A percentile compares a stretch with the other conserved stretches of the same genome.
Evolutionary conservation across 306 rosid genomes (phyloP).

Genomic region (Sicyos baderoa): DNA sequence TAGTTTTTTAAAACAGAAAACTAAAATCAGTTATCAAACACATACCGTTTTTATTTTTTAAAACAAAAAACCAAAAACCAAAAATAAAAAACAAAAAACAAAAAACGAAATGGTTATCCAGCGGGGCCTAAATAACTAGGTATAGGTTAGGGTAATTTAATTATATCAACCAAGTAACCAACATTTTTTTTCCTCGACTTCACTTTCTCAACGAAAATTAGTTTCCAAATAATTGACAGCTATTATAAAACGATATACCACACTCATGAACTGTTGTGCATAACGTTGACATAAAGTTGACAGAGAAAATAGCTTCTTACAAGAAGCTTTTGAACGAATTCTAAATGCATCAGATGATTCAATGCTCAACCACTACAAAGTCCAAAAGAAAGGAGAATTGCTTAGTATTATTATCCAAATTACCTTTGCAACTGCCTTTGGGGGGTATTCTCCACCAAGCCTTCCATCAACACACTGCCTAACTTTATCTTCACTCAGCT

Average conservation of each 20-base stretch:
- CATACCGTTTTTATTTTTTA: too few species aligned
- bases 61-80: too few species aligned
- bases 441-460: slow-evolving; percentile 21
- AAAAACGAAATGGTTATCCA: too few species aligned
- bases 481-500: slow-evolving; percentile 22
- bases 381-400: background rate
- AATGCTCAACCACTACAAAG: background rate
- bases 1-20: too few species aligned
- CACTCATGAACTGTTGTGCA: background rate
- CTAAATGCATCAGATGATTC: background rate
- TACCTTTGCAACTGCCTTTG: slow-evolving; percentile 25
- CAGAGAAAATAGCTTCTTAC: background rate
- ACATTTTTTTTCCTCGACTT: background rate
- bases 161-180: too few species aligned
- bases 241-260: background rate
- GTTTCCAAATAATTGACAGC: background rate
- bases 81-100: too few species aligned
- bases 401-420: background rate
- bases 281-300: background rate
- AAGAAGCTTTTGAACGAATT: slow-evolving; percentile 1
- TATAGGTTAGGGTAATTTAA: too few species aligned
- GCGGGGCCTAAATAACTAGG: too few species aligned
- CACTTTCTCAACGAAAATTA: slow-evolving; percentile 11
- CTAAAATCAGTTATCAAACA: too few species aligned
- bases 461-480: slow-evolving; percentile 22